A percentile compares a stretch with the other conserved stretches of the same genome.
These are phyloP conservation scores for Avicennia marina DNA, from an alignment of 257 asterid genomes.

Conservation along the genomic window DNA sequence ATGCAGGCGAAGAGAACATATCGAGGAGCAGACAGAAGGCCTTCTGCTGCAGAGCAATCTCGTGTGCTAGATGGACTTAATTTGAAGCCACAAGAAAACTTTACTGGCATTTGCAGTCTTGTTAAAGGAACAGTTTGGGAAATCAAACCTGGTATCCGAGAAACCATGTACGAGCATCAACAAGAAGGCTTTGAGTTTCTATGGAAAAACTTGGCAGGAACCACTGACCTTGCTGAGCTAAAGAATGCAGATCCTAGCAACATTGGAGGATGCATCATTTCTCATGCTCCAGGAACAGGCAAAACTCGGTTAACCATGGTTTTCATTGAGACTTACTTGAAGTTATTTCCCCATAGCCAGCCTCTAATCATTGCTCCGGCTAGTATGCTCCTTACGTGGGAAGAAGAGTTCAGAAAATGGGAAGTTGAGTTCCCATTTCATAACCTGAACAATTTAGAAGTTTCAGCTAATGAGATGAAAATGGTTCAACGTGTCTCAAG, in stretches of 20 bases:
- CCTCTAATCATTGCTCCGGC: constrained; percentile 62
- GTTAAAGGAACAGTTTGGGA: constrained; percentile 48
- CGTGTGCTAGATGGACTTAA: constrained; percentile 14
- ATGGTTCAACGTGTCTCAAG: background rate
- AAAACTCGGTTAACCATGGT: constrained; percentile 51
- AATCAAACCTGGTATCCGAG: constrained; percentile 29
- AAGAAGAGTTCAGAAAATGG: constrained; percentile 62
- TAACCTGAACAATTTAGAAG: constrained; percentile 37
- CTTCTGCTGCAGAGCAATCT: background rate
- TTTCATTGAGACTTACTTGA: constrained; percentile 45
- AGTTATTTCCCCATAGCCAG: constrained; percentile 36
- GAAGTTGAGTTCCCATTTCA: constrained; percentile 40
- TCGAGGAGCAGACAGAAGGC: no score
- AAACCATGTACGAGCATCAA: constrained; percentile 51
- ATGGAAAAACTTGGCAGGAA: constrained; percentile 62
- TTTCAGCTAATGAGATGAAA: constrained; percentile 23
- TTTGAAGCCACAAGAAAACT: background rate
- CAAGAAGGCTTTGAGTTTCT: constrained; percentile 62
- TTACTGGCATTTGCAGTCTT: background rate
- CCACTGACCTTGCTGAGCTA: constrained; percentile 31
- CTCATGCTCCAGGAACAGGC: constrained; percentile 80
- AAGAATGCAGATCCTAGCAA: constrained; percentile 19
- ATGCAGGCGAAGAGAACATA: no score
- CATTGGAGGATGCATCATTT: constrained; percentile 69
- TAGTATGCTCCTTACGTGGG: constrained; percentile 66